Evolutionary conservation across 257 asterid genomes (phyloP), one percentile per base, ranked within the genome.

Genomic region (Lantana camara): DNA sequence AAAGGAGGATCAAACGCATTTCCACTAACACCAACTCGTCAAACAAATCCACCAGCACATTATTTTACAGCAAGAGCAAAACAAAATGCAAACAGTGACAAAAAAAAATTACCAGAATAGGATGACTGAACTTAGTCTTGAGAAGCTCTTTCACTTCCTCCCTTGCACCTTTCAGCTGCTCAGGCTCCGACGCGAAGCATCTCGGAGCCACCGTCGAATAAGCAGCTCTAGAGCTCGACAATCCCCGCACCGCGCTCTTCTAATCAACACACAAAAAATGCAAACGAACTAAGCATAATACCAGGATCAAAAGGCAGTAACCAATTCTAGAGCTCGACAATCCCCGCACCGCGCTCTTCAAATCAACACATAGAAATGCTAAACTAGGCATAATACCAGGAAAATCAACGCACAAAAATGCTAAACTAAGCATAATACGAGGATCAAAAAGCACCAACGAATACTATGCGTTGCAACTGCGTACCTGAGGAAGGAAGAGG

Each of bases 121-220:
- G 97, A 59, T 93, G 97, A 73, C 89, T 82, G 76, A 75, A 93
- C 41, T 61, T 80, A 24, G 85, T 61, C 68, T 73, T 78, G 60
- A 93, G 90, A 14, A 93, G 85, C 74, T 82, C 85, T 58, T 83
- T 85, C 1, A 93, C 81, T 58, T 93, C 99, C 76, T 90, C 92
- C 56, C 95, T 79, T 20, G 99, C 99, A 71, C 85, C 74, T 77
- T 85, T 88, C 84, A 93, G 68, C 81, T 93, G 95, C 69, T 83
- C 90, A 27, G 87, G 84, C 68, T 77, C 78, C 48, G 99, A 87
- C 0, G 83, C 90, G 1, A 80, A 69, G 87, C 91, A 80, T 79
- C 82, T 87, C 65, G 96, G 88, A 68, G 91, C 69, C 49, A 49
- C 71, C 16, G 95, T 74, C 24, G 87, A 76, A 70, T 80, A 86